Evolutionary conservation across 1,284 basidiomycete species (phyloP).

Genomic region (Taiwanofungus camphoratus): DNA sequence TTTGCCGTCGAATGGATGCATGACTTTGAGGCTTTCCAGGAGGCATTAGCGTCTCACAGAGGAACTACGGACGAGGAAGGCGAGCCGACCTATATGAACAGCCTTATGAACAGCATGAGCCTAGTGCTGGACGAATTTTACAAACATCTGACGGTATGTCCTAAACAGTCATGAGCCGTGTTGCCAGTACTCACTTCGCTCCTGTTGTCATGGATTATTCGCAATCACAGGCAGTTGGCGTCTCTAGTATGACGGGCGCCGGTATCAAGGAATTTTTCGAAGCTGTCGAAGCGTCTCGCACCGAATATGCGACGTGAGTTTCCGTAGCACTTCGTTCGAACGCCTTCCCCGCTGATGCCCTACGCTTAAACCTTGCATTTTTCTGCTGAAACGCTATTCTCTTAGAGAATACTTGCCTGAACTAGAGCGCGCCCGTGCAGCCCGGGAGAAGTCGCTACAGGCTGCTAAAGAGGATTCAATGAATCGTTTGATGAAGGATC

Average conservation of each 20-base stretch:
- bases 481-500: slow-evolving; percentile 80
- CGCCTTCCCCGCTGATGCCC: neutral
- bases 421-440: slow-evolving; percentile 62
- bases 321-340: neutral
- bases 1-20: slow-evolving; percentile 98
- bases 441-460: slow-evolving; percentile 59
- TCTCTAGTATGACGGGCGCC: slow-evolving; percentile 92
- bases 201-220: neutral
- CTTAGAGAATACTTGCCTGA: slow-evolving; percentile 90
- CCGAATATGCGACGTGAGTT: slow-evolving; percentile 82
- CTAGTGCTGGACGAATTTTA: slow-evolving; percentile 98
- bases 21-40: slow-evolving; percentile 90
- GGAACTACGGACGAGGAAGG: slow-evolving; percentile 76
- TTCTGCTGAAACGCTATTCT: neutral
- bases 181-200: neutral
- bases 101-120: slow-evolving; percentile 99
- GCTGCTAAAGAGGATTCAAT: slow-evolving; percentile 77
- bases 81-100: slow-evolving; percentile 97
- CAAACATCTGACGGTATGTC: slow-evolving; percentile 80
- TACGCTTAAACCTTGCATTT: neutral
- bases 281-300: slow-evolving; percentile 82
- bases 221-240: slow-evolving; percentile 76
- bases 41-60: slow-evolving; percentile 59
- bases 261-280: slow-evolving; percentile 90
- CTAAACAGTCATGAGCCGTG: no score